Evolutionary conservation across 73 alveolate genomes (phyloP), one percentile per base, ranked within the genome.

Genomic region (Halteria grandinella): DNA sequence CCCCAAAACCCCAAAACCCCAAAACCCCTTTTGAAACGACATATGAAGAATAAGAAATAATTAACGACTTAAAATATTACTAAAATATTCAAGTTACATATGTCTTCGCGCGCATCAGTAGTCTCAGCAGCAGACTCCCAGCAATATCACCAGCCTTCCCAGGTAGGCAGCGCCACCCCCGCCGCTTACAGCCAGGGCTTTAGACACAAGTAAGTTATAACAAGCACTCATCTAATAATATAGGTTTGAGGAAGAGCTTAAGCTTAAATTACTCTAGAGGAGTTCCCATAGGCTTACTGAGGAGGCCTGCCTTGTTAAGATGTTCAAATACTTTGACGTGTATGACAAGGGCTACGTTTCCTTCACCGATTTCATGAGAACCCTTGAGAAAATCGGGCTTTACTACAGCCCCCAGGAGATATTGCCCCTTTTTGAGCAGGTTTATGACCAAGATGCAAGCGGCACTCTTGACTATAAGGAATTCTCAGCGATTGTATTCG

Each of bases 271-370:
- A 25, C 87, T 79, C 21, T 88, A 57, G 66, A 94, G 91, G 74
- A 76, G 97, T 23, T 73, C 74, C 55, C 78, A 95, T 54, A 85
- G 79, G 79, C 37, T 69, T 29, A 64, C 96, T 24, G 99, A 95
- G 74, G 99, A 95, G 75, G 93, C 95, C 64, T 96, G 90, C 58
- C 88, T 95, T 43, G 55, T 95, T 66, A 94, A 89, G 75, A 86
- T 93, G 41, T 93, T 95, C 91, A 95, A 95, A 86, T 95, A 91
- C 89, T 95, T 93, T 69, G 99, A 95, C 83, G 71, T 95, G 58
- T 93, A 92, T 63, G 89, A 94, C 71, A 81, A 85, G 44, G 99
- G 97, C n/a, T 44, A 55, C 27, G 89, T 93, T 15, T 70, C 69
- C 47, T 41, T 72, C 20, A 87, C 71, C 36, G 95, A 85, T 23